Conservation (phyloP, 2,329 filamentous ascomycete species). For the Aspergillus pseudoglaucus region DNA sequence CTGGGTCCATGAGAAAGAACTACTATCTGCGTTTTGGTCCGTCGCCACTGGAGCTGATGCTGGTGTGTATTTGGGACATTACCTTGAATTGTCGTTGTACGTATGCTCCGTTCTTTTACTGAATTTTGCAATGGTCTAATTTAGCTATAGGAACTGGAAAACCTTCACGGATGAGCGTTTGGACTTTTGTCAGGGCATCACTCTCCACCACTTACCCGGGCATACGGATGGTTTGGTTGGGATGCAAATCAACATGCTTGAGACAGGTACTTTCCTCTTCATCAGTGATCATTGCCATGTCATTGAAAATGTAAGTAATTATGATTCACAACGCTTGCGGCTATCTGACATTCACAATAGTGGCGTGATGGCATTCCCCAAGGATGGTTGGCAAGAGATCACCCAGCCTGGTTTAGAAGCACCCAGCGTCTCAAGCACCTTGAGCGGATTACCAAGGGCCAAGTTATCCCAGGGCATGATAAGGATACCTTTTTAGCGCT, state of each 20-base stretch:
- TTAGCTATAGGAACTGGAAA: constrained; percentile 5
- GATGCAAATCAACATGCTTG: constrained; percentile 9
- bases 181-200: constrained; percentile 11
- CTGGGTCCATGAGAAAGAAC: constrained; percentile 10
- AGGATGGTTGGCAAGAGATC: constrained; percentile 9
- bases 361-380: constrained; percentile 9
- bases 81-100: constrained; percentile 7
- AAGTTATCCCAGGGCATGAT: constrained; percentile 8
- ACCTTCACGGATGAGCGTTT: constrained; percentile 6
- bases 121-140: neutral
- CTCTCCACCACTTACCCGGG: constrained; percentile 6
- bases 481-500: constrained; percentile 5
- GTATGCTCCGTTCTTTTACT: neutral
- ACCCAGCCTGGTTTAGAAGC: constrained; percentile 10
- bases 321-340: neutral
- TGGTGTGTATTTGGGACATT: constrained; percentile 8
- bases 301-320: constrained; percentile 5
- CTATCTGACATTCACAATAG: constrained; percentile 1
- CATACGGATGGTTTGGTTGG: constrained; percentile 7
- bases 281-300: constrained; percentile 11
- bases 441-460: constrained; percentile 5
- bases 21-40: constrained; percentile 6
- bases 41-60: constrained; percentile 8
- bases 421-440: constrained; percentile 8
- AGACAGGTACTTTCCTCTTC: constrained; percentile 8